phyloP scores from a whole-genome alignment of 768 basidiomycete genomes.

The Candolleomyces eurysporus region DNA sequence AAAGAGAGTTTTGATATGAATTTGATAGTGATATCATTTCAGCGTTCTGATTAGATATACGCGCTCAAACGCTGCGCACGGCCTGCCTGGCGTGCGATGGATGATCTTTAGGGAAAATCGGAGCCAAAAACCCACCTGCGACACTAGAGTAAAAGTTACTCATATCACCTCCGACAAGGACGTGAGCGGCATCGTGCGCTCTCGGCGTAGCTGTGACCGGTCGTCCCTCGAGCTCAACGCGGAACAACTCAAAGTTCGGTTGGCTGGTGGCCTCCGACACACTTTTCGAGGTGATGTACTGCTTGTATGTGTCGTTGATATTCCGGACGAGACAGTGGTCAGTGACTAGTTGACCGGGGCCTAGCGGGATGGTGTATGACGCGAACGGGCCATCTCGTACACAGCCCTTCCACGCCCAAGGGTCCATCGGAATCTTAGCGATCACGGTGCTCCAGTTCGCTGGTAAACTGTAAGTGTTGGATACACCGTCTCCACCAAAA shows the following conservation, averaged over 20 bases:
- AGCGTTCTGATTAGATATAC: no score
- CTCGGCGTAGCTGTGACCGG: constrained; percentile 24
- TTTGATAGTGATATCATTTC: no score
- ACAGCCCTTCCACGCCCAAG: constrained; percentile 19
- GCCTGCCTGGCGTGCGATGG: background rate
- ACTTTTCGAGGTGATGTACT: constrained; percentile 16
- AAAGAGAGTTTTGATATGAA: background rate
- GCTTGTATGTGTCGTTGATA: constrained; percentile 20
- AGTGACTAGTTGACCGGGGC: constrained; percentile 31
- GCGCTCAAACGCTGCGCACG: no score
- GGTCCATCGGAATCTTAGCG: constrained; percentile 3
- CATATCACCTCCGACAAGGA: constrained; percentile 31
- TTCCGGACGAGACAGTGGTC: constrained; percentile 33
- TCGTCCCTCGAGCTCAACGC: constrained; percentile 33
- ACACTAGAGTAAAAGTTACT: constrained; percentile 35
- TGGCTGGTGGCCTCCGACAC: constrained; percentile 21
- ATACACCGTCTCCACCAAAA: constrained; percentile 36
- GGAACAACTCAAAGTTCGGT: constrained; percentile 31
- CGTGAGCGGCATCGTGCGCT: constrained; percentile 35
- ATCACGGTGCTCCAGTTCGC: constrained; percentile 11
- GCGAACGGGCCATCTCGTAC: constrained; percentile 34
- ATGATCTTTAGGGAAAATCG: no score
- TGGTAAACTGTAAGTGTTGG: constrained; percentile 25
- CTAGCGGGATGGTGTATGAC: constrained; percentile 28
- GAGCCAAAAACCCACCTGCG: constrained; percentile 26